Base-by-base conservation (phyloP, 495 filamentous ascomycete genomes). In the Gamarada debralockiae region DNA sequence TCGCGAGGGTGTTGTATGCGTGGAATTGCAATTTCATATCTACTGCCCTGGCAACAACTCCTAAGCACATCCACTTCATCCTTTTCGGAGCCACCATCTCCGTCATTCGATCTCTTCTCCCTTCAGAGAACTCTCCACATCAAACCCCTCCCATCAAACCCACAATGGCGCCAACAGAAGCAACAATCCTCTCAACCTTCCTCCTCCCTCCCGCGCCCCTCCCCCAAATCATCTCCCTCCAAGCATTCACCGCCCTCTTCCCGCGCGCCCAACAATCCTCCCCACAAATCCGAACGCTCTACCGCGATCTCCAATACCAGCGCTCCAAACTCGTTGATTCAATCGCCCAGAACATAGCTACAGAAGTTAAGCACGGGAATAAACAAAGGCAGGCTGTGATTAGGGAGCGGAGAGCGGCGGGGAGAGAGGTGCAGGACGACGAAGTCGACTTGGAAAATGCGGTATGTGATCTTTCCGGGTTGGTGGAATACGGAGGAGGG, bases 231-330 rank as follows among this genome's bases (percentile, higher is more conserved):
- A 76, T 92, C 58, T 82, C 89, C 13, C 70, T 92, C 23, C 73
- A 82, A 45, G 78, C 89, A 56, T 95, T 95, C 71, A 81, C 79
- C 24, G 76, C 83, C 23, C 72, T 93, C 33, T 93, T 96, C 56
- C 90, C 90, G 2, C 79, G 74, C 39, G 68, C 80, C 3, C 73
- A 85, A 51, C 86, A 83, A 48, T 72, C 76, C 29, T 86, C 88
- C 37, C 84, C 89, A 0, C 84, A 88, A 53, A 78, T 95, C 52
- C 78, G 79, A 51, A 72, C 74, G 3, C 71, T 96, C n/a, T 96
- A 93, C 60, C 79, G 85, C 10, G 87, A 92, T 66, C 72, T 95
- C 12, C 85, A 92, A 58, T 75, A 81, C 41, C 77, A 85, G 53
- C 79, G 90, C 15, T 80, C 84, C 51, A 76, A 82, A 38, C 72